Base-by-base conservation (phyloP, 352 stramenopile species). In the Globisporangium paddicum region DNA sequence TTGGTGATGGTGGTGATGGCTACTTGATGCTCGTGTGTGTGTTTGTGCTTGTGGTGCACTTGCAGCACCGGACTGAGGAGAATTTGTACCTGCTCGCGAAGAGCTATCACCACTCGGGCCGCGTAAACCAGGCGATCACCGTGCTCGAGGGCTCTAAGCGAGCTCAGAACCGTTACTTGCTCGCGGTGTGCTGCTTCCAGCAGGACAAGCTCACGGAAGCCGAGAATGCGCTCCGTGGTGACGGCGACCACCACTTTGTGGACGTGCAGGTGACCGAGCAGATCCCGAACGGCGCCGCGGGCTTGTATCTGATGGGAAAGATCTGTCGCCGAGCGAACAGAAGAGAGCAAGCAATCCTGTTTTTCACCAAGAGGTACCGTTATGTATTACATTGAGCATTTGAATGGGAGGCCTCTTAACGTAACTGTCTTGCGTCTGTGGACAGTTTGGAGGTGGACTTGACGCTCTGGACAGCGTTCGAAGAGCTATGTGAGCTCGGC, bases 401-500 rank as follows among this genome's bases (percentile, higher is more conserved):
- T 32, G n/a, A 32, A 32, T 32, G 45, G 9, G n/a, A 18, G 38
- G 16, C 5, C 21, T 44, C 34, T 2, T 44, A 44, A 44, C 18
- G 16, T 6, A 21, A 44, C 38, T 9, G 38, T 21, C 38, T 7
- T 44, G 38, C 18, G 9, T 19, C 50, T 40, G 18, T 44, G 60
- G 40, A 50, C 60, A 96, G 87, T 60, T 77, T 98, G 54, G 70
- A 97, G 63, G 59, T 96, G 18, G 95, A 98, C 67, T 73, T 89
- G 21, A 89, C 93, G 18, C 68, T 98, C 62, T 98, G 93, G 92
- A 84, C 77, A 11, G 90, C 90, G 41, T 98, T 96, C 66, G 88
- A 98, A 58, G 82, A 93, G 35, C 76, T 98, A 5, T 98, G 92
- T 52, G 86, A 98, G 57, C 70, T 98, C 13, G 96, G 96, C 34